These are phyloP conservation scores for Keqinozyma sinolaborantium DNA, from an alignment of 1,139 yeast species.

Conservation along the genomic window DNA sequence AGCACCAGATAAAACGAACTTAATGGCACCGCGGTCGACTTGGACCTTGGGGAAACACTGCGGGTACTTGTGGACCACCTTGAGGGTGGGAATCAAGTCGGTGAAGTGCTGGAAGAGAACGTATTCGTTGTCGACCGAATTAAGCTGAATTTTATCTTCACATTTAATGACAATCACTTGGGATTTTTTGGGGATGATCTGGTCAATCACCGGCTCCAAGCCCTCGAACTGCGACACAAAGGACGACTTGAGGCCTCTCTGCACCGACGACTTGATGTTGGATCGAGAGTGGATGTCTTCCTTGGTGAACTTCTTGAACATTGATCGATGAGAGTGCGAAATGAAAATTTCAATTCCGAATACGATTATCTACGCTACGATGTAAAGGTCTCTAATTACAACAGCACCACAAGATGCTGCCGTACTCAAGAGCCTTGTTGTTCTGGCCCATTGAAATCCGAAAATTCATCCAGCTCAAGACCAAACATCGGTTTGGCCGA, in stretches of 20 bases:
- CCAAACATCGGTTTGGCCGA: constrained; percentile 33
- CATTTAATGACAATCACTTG: constrained; percentile 81
- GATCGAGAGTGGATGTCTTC: constrained; percentile 90
- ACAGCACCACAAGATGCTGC: constrained; percentile 63
- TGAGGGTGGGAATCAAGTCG: constrained; percentile 75
- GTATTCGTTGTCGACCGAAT: constrained; percentile 69
- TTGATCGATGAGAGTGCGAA: constrained; percentile 10
- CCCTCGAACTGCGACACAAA: constrained; percentile 69
- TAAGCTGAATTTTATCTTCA: constrained; percentile 82
- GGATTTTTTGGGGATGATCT: constrained; percentile 86
- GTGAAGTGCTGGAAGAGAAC: constrained; percentile 81
- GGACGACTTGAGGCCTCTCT: constrained; percentile 74
- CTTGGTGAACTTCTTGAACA: constrained; percentile 71
- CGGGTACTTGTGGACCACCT: constrained; percentile 80
- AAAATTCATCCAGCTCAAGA: constrained; percentile 57
- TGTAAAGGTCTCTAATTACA: constrained; percentile 74
- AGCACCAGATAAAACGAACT: constrained; percentile 90
- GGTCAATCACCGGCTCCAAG: constrained; percentile 74
- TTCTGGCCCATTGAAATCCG: constrained; percentile 65
- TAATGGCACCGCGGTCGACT: constrained; percentile 96
- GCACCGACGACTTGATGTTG: constrained; percentile 89
- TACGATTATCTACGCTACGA: constrained; percentile 5
- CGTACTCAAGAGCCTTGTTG: constrained; percentile 72
- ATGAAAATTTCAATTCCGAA: background rate
- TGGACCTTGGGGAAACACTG: constrained; percentile 79